A percentile compares a stretch with the other conserved stretches of the same genome.
These are phyloP conservation scores for Glycine latifolia DNA, from an alignment of 306 rosid genomes.

Conservation along the genomic window DNA sequence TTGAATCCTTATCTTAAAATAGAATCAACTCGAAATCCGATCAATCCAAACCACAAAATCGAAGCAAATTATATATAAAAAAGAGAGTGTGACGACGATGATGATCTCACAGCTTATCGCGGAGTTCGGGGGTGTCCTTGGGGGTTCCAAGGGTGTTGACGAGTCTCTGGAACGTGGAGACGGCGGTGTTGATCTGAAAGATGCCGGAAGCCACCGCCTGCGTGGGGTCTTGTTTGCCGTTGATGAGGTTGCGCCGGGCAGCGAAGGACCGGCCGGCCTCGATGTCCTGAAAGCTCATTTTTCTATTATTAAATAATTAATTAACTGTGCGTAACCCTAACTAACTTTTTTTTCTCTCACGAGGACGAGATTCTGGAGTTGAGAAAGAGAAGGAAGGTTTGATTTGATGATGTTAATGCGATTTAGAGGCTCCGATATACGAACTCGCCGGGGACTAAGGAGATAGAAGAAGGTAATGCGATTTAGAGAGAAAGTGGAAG, in stretches of 20 bases:
- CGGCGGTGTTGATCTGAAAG: slow-evolving; percentile 98
- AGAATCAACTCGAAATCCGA: slow-evolving; percentile 23
- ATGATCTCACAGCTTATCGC: slow-evolving; percentile 87
- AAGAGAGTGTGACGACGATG: too few species aligned
- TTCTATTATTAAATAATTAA: background rate
- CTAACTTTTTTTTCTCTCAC: slow-evolving; percentile 4
- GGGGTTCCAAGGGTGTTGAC: slow-evolving; percentile 99
- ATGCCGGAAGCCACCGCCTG: slow-evolving; percentile 95
- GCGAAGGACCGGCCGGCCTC: slow-evolving; percentile 74
- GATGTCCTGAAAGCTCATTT: slow-evolving; percentile 91
- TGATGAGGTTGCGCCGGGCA: slow-evolving; percentile 66
- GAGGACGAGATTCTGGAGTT: slow-evolving; percentile 26
- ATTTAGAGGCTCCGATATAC: slow-evolving; percentile 35
- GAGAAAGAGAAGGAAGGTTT: slow-evolving; percentile 21
- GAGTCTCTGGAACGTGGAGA: slow-evolving; percentile 90
- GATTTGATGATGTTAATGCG: background rate
- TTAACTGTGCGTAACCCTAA: slow-evolving; percentile 39
- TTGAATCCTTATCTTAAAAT: background rate
- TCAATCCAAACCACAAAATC: slow-evolving; percentile 8
- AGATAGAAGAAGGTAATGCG: background rate
- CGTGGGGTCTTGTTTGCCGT: slow-evolving; percentile 85
- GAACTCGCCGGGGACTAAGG: slow-evolving; percentile 25
- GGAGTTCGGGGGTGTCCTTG: slow-evolving; percentile 91
- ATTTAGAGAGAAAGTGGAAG: background rate
- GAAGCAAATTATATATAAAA: background rate